These are phyloP conservation scores for Ambrosia artemisiifolia DNA, from an alignment of 129 eudicot genomes.

Conservation along the genomic window DNA sequence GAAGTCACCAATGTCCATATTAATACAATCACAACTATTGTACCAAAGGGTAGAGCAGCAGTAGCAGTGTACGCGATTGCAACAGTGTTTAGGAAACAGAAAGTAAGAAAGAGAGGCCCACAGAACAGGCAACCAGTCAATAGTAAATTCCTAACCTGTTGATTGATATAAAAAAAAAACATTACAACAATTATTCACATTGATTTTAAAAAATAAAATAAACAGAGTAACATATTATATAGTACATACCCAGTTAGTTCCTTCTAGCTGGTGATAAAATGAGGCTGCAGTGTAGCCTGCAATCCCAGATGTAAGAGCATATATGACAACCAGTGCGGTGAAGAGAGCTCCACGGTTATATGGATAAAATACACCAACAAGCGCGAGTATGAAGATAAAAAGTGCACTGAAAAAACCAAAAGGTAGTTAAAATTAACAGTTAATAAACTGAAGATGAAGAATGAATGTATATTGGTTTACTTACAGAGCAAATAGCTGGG, in stretches of 20 bases:
- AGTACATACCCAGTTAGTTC: constrained; percentile 72
- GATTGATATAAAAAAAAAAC: no score
- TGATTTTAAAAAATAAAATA: background rate
- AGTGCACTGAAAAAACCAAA: constrained; percentile 44
- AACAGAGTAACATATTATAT: background rate
- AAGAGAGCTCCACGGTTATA: constrained; percentile 82
- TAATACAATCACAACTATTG: constrained; percentile 64
- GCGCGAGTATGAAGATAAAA: constrained; percentile 58
- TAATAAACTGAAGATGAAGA: background rate
- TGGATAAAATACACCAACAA: constrained; percentile 88
- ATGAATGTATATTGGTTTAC: no score
- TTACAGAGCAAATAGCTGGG: constrained; percentile 61
- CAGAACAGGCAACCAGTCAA: constrained; percentile 78
- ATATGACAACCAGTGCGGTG: constrained; percentile 78
- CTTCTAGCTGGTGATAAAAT: constrained; percentile 77
- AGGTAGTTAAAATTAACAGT: background rate
- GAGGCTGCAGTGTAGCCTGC: constrained; percentile 81
- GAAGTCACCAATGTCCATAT: constrained; percentile 79
- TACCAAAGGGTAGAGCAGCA: constrained; percentile 81
- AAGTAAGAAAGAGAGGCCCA: constrained; percentile 79
- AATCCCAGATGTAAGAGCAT: constrained; percentile 81
- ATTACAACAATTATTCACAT: no score
- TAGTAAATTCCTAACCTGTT: constrained; percentile 72
- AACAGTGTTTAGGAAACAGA: constrained; percentile 77
- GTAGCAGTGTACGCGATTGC: constrained; percentile 79